phyloP scores from a whole-genome alignment of 2,329 filamentous ascomycete genomes.

The Penicillium sp. region DNA sequence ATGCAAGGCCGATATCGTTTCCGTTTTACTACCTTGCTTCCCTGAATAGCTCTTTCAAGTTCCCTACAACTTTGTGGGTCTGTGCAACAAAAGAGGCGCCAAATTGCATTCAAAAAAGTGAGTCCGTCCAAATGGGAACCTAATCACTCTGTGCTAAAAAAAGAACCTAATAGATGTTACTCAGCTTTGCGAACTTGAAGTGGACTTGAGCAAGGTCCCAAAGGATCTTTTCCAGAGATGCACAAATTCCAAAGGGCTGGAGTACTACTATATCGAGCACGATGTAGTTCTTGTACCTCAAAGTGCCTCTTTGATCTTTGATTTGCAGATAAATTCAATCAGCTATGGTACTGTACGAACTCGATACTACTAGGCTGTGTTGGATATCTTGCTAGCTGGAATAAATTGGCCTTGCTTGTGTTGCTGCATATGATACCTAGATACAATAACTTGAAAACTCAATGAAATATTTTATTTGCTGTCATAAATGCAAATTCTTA shows the following conservation, averaged over 20 bases:
- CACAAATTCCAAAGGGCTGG: conserved; percentile 17
- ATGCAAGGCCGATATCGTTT: conserved; percentile 22
- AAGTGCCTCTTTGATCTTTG: conserved; percentile 29
- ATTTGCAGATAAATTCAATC: conserved; percentile 30
- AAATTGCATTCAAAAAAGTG: background rate
- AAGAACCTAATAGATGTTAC: conserved; percentile 18
- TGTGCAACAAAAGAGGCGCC: conserved; percentile 13
- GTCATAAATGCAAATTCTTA: too few species aligned
- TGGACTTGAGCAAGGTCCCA: conserved; percentile 27
- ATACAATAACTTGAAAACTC: too few species aligned
- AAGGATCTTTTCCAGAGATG: conserved; percentile 17
- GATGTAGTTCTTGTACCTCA: conserved; percentile 23
- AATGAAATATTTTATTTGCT: too few species aligned
- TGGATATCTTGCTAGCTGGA: too few species aligned
- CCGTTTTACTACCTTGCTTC: background rate
- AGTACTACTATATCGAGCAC: conserved; percentile 17
- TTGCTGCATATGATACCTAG: too few species aligned
- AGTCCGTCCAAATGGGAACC: background rate
- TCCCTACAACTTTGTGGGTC: conserved; percentile 2
- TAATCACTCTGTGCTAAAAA: background rate
- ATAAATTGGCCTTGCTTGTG: too few species aligned
- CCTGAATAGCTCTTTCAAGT: background rate
- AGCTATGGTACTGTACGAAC: conserved; percentile 27
- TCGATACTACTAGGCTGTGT: conserved; percentile 1
- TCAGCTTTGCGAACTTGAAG: conserved; percentile 19